phyloP scores from a whole-genome alignment of 345 rosid species.

The Gossypium sturtianum region DNA sequence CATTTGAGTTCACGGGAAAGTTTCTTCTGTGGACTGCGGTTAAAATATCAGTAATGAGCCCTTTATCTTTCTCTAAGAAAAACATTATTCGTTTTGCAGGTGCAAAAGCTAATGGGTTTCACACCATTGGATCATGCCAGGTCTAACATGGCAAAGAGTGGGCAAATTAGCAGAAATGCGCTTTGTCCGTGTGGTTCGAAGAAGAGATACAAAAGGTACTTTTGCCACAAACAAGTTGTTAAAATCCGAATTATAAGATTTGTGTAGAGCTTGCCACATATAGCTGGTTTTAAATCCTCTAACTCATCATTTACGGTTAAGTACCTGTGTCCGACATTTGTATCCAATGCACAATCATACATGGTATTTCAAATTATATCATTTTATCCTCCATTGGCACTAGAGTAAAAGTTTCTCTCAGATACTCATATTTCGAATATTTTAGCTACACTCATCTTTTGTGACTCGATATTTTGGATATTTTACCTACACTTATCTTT shows the following conservation, averaged over 20 bases:
- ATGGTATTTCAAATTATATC: not conserved
- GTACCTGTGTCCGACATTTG: not conserved
- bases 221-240: not conserved
- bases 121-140: slow-evolving; percentile 79
- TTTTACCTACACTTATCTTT: not conserved
- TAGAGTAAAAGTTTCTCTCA: not conserved
- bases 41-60: not conserved
- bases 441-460: not conserved
- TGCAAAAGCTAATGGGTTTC: slow-evolving; percentile 86
- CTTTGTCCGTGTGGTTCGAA: slow-evolving; percentile 94
- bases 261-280: not conserved
- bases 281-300: not conserved
- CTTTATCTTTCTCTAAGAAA: not conserved
- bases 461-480: not conserved
- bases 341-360: not conserved
- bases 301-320: not conserved
- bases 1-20: not conserved
- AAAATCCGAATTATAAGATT: not conserved
- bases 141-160: slow-evolving; percentile 87
- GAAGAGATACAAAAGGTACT: slow-evolving; percentile 89
- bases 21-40: not conserved
- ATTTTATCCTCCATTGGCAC: not conserved
- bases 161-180: slow-evolving; percentile 86
- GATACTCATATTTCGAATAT: not conserved
- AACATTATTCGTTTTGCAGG: slow-evolving; percentile 28